Percentiles rank a stretch among this genome's conserved stretches.
phyloP scores from a whole-genome alignment of 306 rosid species.

The Bauhinia variegata region DNA sequence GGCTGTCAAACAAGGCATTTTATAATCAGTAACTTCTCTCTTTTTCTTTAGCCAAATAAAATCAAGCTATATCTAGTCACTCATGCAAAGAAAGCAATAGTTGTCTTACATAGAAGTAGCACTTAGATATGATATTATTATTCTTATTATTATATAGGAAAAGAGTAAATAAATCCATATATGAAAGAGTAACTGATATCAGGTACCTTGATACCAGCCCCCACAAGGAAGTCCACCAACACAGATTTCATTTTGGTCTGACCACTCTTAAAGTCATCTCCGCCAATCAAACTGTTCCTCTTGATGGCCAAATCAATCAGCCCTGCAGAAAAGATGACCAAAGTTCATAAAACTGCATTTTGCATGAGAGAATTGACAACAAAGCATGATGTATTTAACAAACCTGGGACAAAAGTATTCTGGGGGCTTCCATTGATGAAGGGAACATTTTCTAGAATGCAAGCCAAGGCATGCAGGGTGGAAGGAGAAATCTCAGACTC shows the following conservation, averaged over 20 bases:
- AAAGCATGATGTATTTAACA: background rate
- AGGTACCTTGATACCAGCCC: conserved; percentile 95
- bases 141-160: background rate
- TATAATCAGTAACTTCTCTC: conserved; percentile 3
- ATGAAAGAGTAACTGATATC: background rate
- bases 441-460: conserved; percentile 80
- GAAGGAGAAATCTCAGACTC: conserved; percentile 98
- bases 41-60: conserved; percentile 1
- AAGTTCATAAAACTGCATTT: background rate
- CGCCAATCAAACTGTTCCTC: conserved; percentile 87
- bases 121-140: conserved; percentile 12
- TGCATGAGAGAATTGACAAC: too few species aligned
- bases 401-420: conserved; percentile 97
- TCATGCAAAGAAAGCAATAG: conserved; percentile 2
- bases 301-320: conserved; percentile 83
- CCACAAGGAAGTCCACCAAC: conserved; percentile 97
- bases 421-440: conserved; percentile 99
- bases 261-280: conserved; percentile 98
- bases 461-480: conserved; percentile 83
- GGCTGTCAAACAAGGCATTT: conserved; percentile 58
- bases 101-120: background rate
- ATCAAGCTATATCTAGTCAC: background rate
- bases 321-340: conserved; percentile 45
- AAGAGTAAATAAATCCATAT: too few species aligned
- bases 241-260: conserved; percentile 98